These are phyloP conservation scores for Malus fusca DNA, from an alignment of 306 rosid genomes.

Conservation along the genomic window DNA sequence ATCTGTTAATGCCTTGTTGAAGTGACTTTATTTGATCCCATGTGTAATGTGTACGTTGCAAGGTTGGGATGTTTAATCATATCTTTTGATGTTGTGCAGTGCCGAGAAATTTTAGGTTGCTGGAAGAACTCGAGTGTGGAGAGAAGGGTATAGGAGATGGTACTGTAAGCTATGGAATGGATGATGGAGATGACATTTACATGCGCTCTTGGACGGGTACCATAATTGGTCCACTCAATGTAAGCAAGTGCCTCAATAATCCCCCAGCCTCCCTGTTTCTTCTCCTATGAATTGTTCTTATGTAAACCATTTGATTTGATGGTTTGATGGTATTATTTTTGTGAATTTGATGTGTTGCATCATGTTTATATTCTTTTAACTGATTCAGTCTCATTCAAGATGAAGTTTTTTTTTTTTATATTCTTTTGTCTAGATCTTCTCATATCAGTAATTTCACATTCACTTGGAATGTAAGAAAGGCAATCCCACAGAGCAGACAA, in stretches of 20 bases:
- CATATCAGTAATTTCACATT: background rate
- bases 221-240: constrained; percentile 96
- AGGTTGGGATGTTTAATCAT: background rate
- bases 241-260: constrained; percentile 24
- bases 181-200: constrained; percentile 96
- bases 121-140: constrained; percentile 98
- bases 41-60: background rate
- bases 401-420: background rate
- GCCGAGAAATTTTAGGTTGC: constrained; percentile 95
- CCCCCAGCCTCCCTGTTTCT: background rate
- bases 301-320: background rate
- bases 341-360: background rate
- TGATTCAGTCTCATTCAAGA: background rate
- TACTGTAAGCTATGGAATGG: constrained; percentile 96
- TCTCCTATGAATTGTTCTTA: background rate
- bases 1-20: background rate
- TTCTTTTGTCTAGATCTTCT: background rate
- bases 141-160: constrained; percentile 92
- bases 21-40: background rate
- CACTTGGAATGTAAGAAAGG: background rate
- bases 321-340: background rate
- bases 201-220: constrained; percentile 61
- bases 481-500: background rate
- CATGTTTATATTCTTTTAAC: background rate
- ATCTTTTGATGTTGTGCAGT: constrained; percentile 38